Conservation (phyloP, 164 flowering plant species). For the Stephania cephalantha region DNA sequence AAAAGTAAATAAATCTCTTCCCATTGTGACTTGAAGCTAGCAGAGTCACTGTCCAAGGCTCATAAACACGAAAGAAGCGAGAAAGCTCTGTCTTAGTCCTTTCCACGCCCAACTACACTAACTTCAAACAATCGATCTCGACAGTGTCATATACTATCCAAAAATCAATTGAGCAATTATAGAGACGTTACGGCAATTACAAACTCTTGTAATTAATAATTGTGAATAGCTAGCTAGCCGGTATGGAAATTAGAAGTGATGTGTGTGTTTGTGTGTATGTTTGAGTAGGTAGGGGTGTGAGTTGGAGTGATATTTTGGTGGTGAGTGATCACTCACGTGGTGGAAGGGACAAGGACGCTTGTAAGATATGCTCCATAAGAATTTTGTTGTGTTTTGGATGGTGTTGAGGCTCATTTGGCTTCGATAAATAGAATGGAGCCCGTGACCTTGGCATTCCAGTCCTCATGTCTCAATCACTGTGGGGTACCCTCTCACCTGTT, state of each 20-base stretch:
- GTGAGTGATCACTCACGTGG: constrained; percentile 12
- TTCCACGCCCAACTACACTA: no score
- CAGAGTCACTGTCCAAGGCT: not conserved
- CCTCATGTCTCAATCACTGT: constrained; percentile 9
- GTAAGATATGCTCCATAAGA: constrained; percentile 1
- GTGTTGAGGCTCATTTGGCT: constrained; percentile 3
- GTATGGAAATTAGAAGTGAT: no score
- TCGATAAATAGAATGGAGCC: constrained; percentile 10
- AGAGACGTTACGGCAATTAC: no score
- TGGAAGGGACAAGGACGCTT: constrained; percentile 11
- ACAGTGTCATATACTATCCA: constrained; percentile 16
- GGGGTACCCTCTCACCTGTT: not conserved
- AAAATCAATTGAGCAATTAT: not conserved
- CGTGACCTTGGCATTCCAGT: constrained; percentile 18
- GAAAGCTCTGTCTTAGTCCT: not conserved
- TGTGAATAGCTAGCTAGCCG: no score
- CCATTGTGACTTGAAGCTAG: not conserved
- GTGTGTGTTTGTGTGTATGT: no score
- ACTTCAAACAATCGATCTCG: not conserved
- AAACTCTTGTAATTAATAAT: no score
- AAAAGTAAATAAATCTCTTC: not conserved
- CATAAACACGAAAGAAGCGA: not conserved
- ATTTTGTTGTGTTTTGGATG: not conserved
- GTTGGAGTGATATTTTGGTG: constrained; percentile 8
- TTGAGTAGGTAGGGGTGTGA: not conserved